Evolutionary conservation across 2,329 filamentous ascomycete genomes (phyloP).

Genomic region (Apiospora rasikravindrae): DNA sequence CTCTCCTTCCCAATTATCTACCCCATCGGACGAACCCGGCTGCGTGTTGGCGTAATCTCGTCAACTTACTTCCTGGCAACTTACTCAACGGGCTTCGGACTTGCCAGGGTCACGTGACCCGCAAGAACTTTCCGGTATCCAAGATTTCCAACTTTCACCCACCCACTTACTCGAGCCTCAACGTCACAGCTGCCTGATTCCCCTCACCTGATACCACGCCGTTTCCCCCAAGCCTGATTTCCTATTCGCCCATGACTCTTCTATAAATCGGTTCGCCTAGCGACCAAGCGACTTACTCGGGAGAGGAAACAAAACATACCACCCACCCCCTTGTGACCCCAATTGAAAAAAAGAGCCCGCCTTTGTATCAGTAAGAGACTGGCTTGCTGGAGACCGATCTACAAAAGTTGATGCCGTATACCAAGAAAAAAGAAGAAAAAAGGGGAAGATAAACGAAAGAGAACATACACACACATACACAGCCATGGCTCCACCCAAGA

Average conservation of each 20-base stretch:
- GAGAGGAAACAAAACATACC: constrained; percentile 5
- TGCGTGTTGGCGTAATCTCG: neutral
- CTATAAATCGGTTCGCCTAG: constrained; percentile 8
- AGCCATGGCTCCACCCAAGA: constrained; percentile 31
- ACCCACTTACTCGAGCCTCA: constrained; percentile 11
- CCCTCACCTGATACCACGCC: constrained; percentile 5
- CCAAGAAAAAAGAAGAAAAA: neutral
- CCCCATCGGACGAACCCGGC: neutral
- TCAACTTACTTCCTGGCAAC: neutral
- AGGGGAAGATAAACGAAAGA: neutral
- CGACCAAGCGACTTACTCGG: neutral
- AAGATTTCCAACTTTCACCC: constrained; percentile 19
- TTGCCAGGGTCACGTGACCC: constrained; percentile 18
- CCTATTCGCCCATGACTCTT: neutral
- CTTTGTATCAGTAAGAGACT: neutral
- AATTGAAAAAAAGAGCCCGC: neutral
- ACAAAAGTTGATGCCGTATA: neutral
- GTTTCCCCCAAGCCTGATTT: neutral
- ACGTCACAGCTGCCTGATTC: constrained; percentile 9
- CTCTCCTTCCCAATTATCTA: neutral
- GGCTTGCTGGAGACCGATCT: neutral
- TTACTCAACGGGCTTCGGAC: neutral
- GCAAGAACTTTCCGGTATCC: constrained; percentile 4
- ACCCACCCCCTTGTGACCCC: constrained; percentile 2
- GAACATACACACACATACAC: neutral